phyloP scores from a whole-genome alignment of 306 rosid genomes.

The barrel medic (Medicago truncatula) region DNA sequence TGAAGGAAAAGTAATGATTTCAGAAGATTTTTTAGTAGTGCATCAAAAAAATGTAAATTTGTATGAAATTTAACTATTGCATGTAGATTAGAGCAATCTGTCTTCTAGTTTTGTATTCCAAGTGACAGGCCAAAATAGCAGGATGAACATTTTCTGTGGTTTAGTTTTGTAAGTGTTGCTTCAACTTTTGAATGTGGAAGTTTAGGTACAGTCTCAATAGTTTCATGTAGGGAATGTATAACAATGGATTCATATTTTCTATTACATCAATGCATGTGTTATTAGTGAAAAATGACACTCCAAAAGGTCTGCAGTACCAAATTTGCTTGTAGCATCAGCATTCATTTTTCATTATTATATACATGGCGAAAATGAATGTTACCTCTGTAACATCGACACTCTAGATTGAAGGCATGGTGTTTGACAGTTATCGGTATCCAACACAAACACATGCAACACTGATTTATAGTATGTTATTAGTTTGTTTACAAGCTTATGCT shows the following conservation, averaged over 20 bases:
- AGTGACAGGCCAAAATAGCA: slow-evolving; percentile 1
- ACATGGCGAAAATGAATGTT: neutral
- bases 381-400: neutral
- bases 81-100: slow-evolving; percentile 26
- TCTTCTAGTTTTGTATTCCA: slow-evolving; percentile 16
- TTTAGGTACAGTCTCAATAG: neutral
- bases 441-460: neutral
- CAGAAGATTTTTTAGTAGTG: slow-evolving; percentile 12
- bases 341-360: neutral
- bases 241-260: neutral
- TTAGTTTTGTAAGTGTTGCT: slow-evolving; percentile 2
- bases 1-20: slow-evolving; percentile 34
- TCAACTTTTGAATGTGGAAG: slow-evolving; percentile 2
- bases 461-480: no score
- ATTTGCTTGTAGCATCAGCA: neutral
- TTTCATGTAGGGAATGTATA: neutral
- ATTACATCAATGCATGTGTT: neutral
- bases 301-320: neutral
- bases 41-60: slow-evolving; percentile 41
- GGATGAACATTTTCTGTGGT: slow-evolving; percentile 8
- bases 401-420: neutral
- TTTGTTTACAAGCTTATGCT: no score
- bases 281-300: neutral
- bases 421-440: neutral
- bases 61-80: slow-evolving; percentile 21